phyloP scores from a whole-genome alignment of 225 moss, liverwort and hornwort genomes.

The Pseudisothecium myosuroides region DNA sequence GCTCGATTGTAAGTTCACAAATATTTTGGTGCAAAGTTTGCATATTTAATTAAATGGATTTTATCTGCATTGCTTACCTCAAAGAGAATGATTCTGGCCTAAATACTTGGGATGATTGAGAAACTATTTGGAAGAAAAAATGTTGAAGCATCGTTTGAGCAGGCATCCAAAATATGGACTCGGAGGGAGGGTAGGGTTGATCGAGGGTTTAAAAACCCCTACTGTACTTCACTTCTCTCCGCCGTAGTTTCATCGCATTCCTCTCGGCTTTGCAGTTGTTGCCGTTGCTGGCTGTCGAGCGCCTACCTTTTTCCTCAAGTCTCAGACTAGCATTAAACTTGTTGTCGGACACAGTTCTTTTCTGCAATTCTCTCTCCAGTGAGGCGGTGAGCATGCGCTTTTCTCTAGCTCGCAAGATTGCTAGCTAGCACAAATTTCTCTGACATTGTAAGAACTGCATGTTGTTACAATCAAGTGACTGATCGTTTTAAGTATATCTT shows the following conservation, averaged over 20 bases:
- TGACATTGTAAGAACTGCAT: neutral
- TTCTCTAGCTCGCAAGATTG: neutral
- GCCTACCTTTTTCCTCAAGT: neutral
- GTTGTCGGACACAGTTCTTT: neutral
- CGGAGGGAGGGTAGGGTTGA: neutral
- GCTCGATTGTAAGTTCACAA: neutral
- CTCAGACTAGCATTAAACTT: neutral
- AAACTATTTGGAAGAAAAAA: neutral
- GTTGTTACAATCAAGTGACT: neutral
- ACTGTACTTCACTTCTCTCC: neutral
- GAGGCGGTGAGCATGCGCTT: neutral
- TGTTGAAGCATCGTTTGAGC: neutral
- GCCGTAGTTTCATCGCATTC: neutral
- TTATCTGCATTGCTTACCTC: neutral
- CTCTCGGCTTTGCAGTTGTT: neutral
- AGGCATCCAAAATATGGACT: neutral
- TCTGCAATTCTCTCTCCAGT: neutral
- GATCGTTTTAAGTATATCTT: neutral
- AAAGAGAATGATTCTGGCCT: too few relatives aligned
- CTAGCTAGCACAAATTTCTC: neutral
- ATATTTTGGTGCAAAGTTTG: neutral
- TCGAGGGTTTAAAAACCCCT: neutral
- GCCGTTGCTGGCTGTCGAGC: neutral
- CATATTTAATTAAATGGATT: neutral
- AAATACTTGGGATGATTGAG: neutral